phyloP scores from a whole-genome alignment of 2,329 filamentous ascomycete species.

The Alternaria sp. region DNA sequence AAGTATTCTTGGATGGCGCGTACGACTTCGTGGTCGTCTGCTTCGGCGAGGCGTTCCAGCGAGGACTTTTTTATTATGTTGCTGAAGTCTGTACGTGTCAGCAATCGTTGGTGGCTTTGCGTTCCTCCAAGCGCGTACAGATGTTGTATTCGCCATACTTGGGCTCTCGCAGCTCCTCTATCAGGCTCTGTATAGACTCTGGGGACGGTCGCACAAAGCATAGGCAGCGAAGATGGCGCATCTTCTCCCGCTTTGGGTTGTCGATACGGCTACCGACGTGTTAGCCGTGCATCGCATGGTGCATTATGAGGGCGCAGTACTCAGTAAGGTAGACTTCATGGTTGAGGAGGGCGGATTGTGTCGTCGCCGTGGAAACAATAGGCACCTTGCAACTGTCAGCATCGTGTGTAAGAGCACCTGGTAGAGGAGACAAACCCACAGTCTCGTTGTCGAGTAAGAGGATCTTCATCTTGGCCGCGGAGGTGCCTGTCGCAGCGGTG shows the following conservation, averaged over 20 bases:
- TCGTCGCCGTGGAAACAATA: conserved; percentile 93
- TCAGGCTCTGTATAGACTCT: conserved; percentile 89
- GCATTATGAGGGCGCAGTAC: conserved; percentile 40
- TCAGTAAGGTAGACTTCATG: conserved; percentile 99
- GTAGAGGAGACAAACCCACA: conserved; percentile 62
- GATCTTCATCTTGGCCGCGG: conserved; percentile 97
- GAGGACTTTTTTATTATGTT: conserved; percentile 98
- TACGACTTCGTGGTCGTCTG: conserved; percentile 96
- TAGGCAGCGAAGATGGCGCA: conserved; percentile 93
- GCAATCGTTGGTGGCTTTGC: not conserved
- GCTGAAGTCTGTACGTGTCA: conserved; percentile 74
- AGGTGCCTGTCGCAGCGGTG: conserved; percentile 68
- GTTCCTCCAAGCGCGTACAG: conserved; percentile 56
- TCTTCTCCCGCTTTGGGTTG: conserved; percentile 89
- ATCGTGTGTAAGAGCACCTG: conserved; percentile 11
- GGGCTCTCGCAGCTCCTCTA: conserved; percentile 94
- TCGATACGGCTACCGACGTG: conserved; percentile 71
- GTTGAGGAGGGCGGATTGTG: conserved; percentile 91
- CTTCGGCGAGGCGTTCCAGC: conserved; percentile 90
- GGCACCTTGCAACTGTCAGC: conserved; percentile 66
- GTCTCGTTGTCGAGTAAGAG: conserved; percentile 93
- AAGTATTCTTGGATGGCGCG: conserved; percentile 95
- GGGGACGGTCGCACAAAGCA: conserved; percentile 93
- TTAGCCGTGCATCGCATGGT: conserved; percentile 31
- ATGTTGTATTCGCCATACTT: conserved; percentile 98